These are phyloP conservation scores for Cladophialophora chaetospira DNA, from an alignment of 2,329 filamentous ascomycete species.

Conservation along the genomic window DNA sequence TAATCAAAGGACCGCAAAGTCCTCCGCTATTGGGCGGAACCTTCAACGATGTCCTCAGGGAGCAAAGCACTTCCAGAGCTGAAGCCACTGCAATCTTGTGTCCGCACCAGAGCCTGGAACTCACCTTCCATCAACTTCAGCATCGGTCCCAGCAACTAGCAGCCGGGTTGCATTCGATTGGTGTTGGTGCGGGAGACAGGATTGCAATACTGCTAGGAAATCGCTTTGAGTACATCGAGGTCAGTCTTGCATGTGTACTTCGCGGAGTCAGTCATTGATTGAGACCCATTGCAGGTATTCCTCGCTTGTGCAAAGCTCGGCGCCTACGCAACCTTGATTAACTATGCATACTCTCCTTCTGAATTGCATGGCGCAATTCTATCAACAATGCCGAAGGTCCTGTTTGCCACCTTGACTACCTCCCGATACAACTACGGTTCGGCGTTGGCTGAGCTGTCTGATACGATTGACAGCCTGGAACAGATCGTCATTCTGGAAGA, in stretches of 20 bases:
- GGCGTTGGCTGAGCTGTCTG: not conserved
- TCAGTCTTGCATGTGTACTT: not conserved
- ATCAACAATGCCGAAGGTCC: not conserved
- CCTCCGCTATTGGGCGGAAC: too few relatives aligned
- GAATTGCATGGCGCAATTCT: not conserved
- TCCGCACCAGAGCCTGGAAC: not conserved
- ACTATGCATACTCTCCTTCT: conserved; percentile 6
- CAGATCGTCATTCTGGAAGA: not conserved
- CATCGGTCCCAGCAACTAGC: not conserved
- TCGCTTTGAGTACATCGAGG: conserved; percentile 31
- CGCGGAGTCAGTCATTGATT: not conserved
- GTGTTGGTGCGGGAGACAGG: conserved; percentile 4
- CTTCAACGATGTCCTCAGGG: too few relatives aligned
- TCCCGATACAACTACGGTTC: not conserved
- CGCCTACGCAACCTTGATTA: not conserved
- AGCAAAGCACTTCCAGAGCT: too few relatives aligned
- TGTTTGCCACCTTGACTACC: not conserved
- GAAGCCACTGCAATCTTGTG: conserved; percentile 15
- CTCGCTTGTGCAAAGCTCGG: conserved; percentile 8
- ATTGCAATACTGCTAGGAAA: conserved; percentile 8
- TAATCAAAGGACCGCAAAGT: too few relatives aligned
- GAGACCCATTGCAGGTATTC: conserved; percentile 28
- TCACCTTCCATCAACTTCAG: not conserved
- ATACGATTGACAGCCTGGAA: not conserved
- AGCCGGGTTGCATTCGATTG: not conserved